Base-by-base conservation (phyloP, 2,329 filamentous ascomycete species). In the Cladosporium cucumerinum region DNA sequence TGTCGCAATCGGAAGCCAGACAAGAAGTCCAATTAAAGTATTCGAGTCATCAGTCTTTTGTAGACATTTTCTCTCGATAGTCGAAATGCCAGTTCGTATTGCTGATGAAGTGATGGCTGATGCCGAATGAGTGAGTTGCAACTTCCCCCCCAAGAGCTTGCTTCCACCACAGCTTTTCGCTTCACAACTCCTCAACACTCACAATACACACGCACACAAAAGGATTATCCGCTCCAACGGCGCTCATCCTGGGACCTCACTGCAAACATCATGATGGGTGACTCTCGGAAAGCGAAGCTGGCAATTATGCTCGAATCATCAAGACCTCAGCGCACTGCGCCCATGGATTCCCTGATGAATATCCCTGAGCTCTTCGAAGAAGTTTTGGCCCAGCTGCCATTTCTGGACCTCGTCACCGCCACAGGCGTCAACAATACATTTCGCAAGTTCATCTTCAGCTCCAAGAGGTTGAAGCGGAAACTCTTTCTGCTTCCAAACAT, bases 301-400 rank as follows among this genome's bases (percentile, higher is more conserved):
- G 39, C 39, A 12, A 10, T 46, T 4, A 46, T 46, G 39, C 39
- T 46, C 39, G 11, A 21, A 46, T 46, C 39, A 21, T 46, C 39
- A n/a, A 8, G 3, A 6, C n/a, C 6, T 46, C 39, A 12, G n/a
- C 10, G n/a, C 39, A 21, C n/a, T 21, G n/a, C 39, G 39, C n/a
- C 39, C 39, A 8, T 49, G 46, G 21, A 61, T 16, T 12, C n/a
- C 10, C 21, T 66, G 43, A 16, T 28, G 5, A 46, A 34, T 25
- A 55, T 55, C 43, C 32, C 60, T 21, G 60, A 66, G n/a, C 52
- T 66, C 21, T 30, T 66, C 30, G 60, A 63, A 23, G 57, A 25
- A 6, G 59, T 66, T 7, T n/a, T 66, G 7, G 16, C 25, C 16
- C 28, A 58, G 6, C 25, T 59, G 10, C 32, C 34, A 11, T 46